Base-by-base conservation (phyloP, 257 asterid genomes). In the Lantana camara region DNA sequence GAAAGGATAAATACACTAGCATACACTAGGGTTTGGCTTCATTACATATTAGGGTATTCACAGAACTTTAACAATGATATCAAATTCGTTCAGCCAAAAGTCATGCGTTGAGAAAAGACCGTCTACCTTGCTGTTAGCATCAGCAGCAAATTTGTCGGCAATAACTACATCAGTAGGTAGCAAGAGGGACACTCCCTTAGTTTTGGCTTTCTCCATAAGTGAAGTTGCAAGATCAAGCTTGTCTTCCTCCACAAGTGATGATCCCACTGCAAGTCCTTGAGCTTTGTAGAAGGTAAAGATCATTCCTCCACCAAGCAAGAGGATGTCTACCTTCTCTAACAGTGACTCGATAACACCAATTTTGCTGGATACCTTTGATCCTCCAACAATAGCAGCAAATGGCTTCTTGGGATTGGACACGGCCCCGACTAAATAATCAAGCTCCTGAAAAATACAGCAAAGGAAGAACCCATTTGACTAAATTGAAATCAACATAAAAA, bases 261-360 rank as follows among this genome's bases (percentile, higher is more conserved):
- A 76, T 22, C 82, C 85, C 56, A 80, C 85, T 5, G 75, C 20
- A n/a, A 32, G 66, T 30, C 85, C 85, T 62, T 73, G 75, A 49
- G 85, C 85, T 59, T 75, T 76, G 79, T 72, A 76, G 82, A 79
- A 79, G 1, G 85, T 79, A 58, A 65, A 79, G 73, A 79, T 72
- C 82, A 79, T 79, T 42, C 85, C 85, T 54, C 85, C 85, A 66
- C 85, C 85, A 13, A 79, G 69, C 15, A 75, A 47, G 30, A 79
- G 76, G 35, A 76, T 10, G 42, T 79, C 82, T 1, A 72, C 79
- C 79, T 79, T 75, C 54, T 29, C 75, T 30, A 79, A 41, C 6
- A 79, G 79, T 5, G 82, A 76, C 71, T 79, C 82, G 0, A 79
- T 79, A 4, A 79, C 82, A 21, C 79, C 79, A 34, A 79, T 75